Conservation (phyloP, 2,329 filamentous ascomycete genomes). For the Chalaropsis ovoidea region DNA sequence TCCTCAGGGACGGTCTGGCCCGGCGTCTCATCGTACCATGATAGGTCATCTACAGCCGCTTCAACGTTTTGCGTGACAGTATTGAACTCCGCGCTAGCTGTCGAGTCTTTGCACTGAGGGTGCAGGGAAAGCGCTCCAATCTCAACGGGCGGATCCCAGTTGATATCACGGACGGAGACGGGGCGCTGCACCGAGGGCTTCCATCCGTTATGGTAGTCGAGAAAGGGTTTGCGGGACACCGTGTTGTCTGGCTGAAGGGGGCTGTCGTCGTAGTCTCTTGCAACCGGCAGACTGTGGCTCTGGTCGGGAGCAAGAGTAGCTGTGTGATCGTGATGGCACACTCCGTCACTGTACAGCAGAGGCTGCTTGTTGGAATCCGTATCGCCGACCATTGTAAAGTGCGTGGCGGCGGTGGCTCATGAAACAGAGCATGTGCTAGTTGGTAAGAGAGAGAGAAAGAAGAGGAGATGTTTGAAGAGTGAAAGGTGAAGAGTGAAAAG, state of each 20-base stretch:
- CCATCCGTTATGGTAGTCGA: not conserved
- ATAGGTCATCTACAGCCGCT: not conserved
- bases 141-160: not conserved
- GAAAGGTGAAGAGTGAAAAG: not conserved
- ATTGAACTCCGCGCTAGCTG: not conserved
- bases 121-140: not conserved
- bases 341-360: not conserved
- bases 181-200: not conserved
- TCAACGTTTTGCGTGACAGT: constrained; percentile 2
- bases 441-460: not conserved
- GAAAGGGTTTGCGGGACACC: not conserved
- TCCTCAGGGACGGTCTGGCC: not conserved
- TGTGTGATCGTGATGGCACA: not conserved
- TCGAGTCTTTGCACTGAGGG: not conserved
- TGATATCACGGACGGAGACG: not conserved
- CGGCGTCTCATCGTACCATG: not conserved
- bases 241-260: not conserved
- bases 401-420: not conserved
- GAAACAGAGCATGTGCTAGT: not conserved
- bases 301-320: not conserved
- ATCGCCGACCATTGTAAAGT: not conserved
- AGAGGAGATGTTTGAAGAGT: not conserved
- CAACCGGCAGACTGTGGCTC: not conserved
- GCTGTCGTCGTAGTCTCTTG: not conserved
- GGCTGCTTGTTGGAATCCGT: not conserved